Evolutionary conservation across 2,329 filamentous ascomycete species (phyloP).

Genomic region (Fonsecaea pugnacius): DNA sequence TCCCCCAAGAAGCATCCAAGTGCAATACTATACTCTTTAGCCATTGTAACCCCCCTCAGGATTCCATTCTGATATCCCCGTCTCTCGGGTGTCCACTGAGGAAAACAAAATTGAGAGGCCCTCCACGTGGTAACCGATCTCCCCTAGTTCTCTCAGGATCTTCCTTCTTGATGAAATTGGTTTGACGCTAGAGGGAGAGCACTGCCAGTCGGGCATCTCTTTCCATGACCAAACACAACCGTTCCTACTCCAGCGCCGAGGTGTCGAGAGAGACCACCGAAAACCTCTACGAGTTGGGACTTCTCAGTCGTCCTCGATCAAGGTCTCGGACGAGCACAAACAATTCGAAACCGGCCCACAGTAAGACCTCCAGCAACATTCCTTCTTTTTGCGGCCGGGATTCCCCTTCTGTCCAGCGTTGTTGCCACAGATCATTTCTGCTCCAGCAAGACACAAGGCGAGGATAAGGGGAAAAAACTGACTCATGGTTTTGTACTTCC

Average conservation of each 20-base stretch:
- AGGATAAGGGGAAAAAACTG: slow-evolving; percentile 20
- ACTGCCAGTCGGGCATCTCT: slow-evolving; percentile 28
- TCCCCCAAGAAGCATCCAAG: slow-evolving; percentile 21
- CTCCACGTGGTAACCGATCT: slow-evolving; percentile 32
- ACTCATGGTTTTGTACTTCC: slow-evolving; percentile 32
- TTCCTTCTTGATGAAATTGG: slow-evolving; percentile 32
- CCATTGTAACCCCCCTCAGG: slow-evolving; percentile 25
- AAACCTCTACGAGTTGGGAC: slow-evolving; percentile 38
- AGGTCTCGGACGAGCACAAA: slow-evolving; percentile 28
- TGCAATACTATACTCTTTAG: slow-evolving; percentile 13
- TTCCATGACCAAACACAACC: slow-evolving; percentile 37
- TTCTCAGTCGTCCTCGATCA: slow-evolving; percentile 34
- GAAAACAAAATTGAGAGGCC: slow-evolving; percentile 19
- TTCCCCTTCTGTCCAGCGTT: slow-evolving; percentile 1
- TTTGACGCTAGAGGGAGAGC: slow-evolving; percentile 32
- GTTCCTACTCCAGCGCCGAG: slow-evolving; percentile 27
- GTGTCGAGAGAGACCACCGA: slow-evolving; percentile 33
- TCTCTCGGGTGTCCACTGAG: slow-evolving; percentile 15
- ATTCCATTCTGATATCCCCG: slow-evolving; percentile 19
- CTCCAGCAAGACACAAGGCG: slow-evolving; percentile 14
- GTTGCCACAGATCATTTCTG: background rate
- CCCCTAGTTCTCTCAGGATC: slow-evolving; percentile 22
- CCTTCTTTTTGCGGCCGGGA: slow-evolving; percentile 3
- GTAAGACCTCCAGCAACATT: slow-evolving; percentile 30
- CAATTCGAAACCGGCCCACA: slow-evolving; percentile 25